phyloP scores from a whole-genome alignment of 768 basidiomycete species.

The Lactifluus piperatus region DNA sequence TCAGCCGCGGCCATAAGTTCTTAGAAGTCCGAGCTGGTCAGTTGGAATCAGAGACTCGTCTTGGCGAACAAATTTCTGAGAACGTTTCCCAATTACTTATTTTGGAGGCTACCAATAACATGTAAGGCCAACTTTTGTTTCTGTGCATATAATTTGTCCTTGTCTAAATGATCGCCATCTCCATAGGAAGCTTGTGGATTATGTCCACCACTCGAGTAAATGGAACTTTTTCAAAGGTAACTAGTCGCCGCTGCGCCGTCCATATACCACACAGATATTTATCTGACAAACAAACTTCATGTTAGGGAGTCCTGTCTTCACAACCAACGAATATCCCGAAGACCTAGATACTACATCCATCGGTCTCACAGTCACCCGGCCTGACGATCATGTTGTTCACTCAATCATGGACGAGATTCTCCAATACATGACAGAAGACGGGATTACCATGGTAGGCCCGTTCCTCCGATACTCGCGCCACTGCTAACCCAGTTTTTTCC shows the following conservation, averaged over 20 bases:
- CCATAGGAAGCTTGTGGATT: slow-evolving; percentile 38
- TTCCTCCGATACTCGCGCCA: no score
- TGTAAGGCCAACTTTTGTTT: no score
- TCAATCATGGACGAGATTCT: no score
- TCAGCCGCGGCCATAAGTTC: slow-evolving; percentile 34
- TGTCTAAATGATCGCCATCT: no score
- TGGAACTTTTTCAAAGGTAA: slow-evolving; percentile 31
- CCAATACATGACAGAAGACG: no score
- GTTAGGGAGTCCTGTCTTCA: slow-evolving; percentile 42
- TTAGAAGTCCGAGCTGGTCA: slow-evolving; percentile 33
- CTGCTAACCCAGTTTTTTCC: no score
- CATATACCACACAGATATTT: slow-evolving; percentile 35
- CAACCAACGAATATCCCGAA: slow-evolving; percentile 35
- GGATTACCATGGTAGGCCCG: no score
- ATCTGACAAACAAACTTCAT: slow-evolving; percentile 15
- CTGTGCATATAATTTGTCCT: no score
- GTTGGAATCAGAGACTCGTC: slow-evolving; percentile 38
- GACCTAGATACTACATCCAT: no score
- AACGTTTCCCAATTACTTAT: slow-evolving; percentile 55
- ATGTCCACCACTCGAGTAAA: slow-evolving; percentile 31
- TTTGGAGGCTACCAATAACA: slow-evolving; percentile 41
- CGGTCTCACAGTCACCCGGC: no score
- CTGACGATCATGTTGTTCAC: no score
- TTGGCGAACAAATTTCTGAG: slow-evolving; percentile 35
- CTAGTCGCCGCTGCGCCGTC: slow-evolving; percentile 14